Evolutionary conservation across 768 basidiomycete genomes (phyloP).

Genomic region (Lepiota venenata): DNA sequence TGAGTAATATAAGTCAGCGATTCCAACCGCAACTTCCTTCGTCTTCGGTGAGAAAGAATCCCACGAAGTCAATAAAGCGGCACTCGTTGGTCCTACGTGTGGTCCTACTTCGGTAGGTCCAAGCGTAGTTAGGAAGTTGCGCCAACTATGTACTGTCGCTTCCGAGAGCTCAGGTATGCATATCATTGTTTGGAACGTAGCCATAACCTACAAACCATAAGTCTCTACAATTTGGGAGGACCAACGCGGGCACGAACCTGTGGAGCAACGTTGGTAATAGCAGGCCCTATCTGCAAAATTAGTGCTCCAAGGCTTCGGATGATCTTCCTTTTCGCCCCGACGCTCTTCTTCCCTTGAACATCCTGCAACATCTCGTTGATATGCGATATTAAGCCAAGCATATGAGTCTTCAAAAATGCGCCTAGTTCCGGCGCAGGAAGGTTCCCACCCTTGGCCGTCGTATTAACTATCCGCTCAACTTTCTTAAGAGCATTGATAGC

Average conservation of each 20-base stretch:
- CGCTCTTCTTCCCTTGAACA: conserved; percentile 70
- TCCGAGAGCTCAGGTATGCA: conserved; percentile 69
- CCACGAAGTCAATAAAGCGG: conserved; percentile 83
- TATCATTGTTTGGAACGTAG: conserved; percentile 91
- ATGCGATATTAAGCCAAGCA: conserved; percentile 81
- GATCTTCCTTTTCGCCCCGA: conserved; percentile 68
- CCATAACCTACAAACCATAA: conserved; percentile 71
- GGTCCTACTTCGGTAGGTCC: conserved; percentile 70
- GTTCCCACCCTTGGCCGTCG: conserved; percentile 23
- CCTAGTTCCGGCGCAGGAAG: conserved; percentile 38
- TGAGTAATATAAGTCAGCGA: conserved; percentile 71
- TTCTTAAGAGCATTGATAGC: conserved; percentile 34
- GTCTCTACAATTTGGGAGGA: neutral
- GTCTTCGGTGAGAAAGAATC: conserved; percentile 49
- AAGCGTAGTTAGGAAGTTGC: conserved; percentile 68
- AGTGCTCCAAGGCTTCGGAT: conserved; percentile 76
- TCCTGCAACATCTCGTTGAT: conserved; percentile 89
- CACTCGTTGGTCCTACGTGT: conserved; percentile 84
- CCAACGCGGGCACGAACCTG: conserved; percentile 54
- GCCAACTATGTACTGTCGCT: conserved; percentile 79
- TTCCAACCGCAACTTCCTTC: conserved; percentile 47
- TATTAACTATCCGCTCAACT: conserved; percentile 42
- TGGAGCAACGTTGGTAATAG: conserved; percentile 75
- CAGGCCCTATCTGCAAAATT: conserved; percentile 63
- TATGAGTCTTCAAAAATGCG: conserved; percentile 65